These are phyloP conservation scores for Thelephora aurantiotincta DNA, from an alignment of 768 basidiomycete species.

Conservation along the genomic window DNA sequence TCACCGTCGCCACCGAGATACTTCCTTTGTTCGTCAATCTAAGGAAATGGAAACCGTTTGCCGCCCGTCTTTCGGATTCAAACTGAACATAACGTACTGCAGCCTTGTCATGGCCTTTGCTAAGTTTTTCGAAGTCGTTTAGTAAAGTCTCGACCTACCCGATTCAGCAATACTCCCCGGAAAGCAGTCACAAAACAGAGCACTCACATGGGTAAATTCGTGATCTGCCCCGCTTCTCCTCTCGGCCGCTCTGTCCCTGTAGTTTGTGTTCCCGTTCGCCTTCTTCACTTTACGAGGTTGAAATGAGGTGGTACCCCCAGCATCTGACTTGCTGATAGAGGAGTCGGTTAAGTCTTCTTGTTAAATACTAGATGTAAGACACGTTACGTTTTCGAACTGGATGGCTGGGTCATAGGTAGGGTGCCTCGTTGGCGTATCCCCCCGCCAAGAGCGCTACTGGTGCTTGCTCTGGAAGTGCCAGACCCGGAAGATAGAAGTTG, in stretches of 20 bases:
- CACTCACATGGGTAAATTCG: constrained; percentile 57
- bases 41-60: constrained; percentile 1
- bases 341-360: background rate
- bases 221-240: constrained; percentile 49
- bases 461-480: constrained; percentile 9
- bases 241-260: constrained; percentile 69
- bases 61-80: background rate
- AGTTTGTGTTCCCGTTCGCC: constrained; percentile 30
- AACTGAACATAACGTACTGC: constrained; percentile 16
- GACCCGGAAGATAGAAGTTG: constrained; percentile 3
- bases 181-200: background rate
- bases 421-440: background rate
- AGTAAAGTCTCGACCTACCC: constrained; percentile 63
- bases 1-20: constrained; percentile 78
- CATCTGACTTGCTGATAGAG: constrained; percentile 27
- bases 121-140: constrained; percentile 65
- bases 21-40: constrained; percentile 63
- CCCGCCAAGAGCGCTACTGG: background rate
- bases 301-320: constrained; percentile 49
- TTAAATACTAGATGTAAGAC: background rate
- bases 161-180: background rate
- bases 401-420: background rate
- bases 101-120: constrained; percentile 43
- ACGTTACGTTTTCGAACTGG: background rate
- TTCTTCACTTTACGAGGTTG: constrained; percentile 76